Evolutionary conservation across 1,139 yeast species (phyloP).

Genomic region (Pichia sp.): DNA sequence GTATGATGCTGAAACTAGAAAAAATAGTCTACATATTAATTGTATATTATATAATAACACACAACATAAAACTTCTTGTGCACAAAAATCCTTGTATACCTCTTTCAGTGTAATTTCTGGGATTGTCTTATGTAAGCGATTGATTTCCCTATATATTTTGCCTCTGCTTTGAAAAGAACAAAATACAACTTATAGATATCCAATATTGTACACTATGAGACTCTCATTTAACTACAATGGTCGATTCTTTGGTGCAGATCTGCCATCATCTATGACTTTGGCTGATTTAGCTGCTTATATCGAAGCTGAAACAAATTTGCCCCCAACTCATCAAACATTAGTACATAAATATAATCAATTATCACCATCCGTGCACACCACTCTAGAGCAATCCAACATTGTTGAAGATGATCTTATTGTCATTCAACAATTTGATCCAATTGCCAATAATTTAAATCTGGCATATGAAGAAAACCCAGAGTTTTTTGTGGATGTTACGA

Average conservation of each 20-base stretch:
- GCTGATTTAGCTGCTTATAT: slow-evolving; percentile 69
- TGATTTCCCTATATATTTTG: too few species aligned
- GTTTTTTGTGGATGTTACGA: slow-evolving; percentile 66
- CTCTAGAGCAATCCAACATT: slow-evolving; percentile 7
- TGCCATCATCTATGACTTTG: slow-evolving; percentile 52
- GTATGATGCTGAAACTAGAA: too few species aligned
- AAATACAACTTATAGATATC: slow-evolving; percentile 2
- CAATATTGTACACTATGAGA: slow-evolving; percentile 2
- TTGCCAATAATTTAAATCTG: slow-evolving; percentile 38
- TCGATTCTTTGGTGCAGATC: slow-evolving; percentile 5
- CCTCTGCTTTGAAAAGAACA: background rate
- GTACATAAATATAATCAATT: slow-evolving; percentile 6
- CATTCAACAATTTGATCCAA: slow-evolving; percentile 8
- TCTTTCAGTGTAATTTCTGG: too few species aligned
- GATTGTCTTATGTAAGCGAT: too few species aligned
- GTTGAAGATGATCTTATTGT: slow-evolving; percentile 6
- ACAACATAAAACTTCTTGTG: too few species aligned
- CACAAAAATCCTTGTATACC: too few species aligned
- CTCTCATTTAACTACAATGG: slow-evolving; percentile 6
- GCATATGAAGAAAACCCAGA: slow-evolving; percentile 91
- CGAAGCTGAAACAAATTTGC: slow-evolving; percentile 52
- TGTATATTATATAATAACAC: too few species aligned
- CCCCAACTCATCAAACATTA: slow-evolving; percentile 10
- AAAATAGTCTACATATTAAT: too few species aligned
- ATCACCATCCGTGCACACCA: slow-evolving; percentile 5